A percentile compares a stretch with the other conserved stretches of the same genome.
Conservation (phyloP, 495 filamentous ascomycete genomes). For the Beverwykella pulmonaria region DNA sequence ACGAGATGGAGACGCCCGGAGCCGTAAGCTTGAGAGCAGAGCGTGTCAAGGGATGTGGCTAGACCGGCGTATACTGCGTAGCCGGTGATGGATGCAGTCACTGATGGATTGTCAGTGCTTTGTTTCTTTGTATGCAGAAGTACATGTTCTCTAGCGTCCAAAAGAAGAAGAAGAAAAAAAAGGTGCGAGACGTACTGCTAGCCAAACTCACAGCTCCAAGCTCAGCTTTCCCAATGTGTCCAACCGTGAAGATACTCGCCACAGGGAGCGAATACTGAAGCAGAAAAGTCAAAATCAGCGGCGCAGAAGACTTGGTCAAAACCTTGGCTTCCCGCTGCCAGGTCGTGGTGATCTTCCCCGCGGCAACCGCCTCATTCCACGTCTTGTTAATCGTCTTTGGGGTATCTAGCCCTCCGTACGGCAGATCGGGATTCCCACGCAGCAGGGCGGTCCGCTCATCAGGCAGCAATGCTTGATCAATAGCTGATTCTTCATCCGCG, state of each 20-base stretch:
- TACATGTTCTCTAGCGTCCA: not conserved
- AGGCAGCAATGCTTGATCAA: slow-evolving; percentile 29
- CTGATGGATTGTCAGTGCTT: slow-evolving; percentile 13
- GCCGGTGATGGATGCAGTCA: slow-evolving; percentile 75
- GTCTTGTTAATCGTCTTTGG: slow-evolving; percentile 42
- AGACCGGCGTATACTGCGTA: slow-evolving; percentile 73
- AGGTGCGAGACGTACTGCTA: slow-evolving; percentile 44
- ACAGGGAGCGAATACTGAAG: slow-evolving; percentile 74
- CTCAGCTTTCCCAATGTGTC: slow-evolving; percentile 39
- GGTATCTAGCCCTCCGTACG: slow-evolving; percentile 47
- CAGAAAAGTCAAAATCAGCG: slow-evolving; percentile 69
- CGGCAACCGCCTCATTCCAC: slow-evolving; percentile 36
- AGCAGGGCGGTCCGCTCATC: slow-evolving; percentile 62
- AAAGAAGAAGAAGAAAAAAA: no score
- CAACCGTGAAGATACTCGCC: slow-evolving; percentile 61
- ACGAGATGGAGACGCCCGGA: slow-evolving; percentile 68
- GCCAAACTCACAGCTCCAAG: slow-evolving; percentile 59
- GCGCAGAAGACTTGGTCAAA: slow-evolving; percentile 59
- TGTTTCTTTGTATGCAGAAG: no score
- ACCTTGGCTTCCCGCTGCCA: slow-evolving; percentile 49
- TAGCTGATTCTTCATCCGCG: slow-evolving; percentile 39
- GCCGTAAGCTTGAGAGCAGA: slow-evolving; percentile 76
- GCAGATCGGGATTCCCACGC: slow-evolving; percentile 34
- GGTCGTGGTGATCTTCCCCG: slow-evolving; percentile 36
- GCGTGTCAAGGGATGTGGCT: slow-evolving; percentile 69